Conservation (phyloP, 805 yeast species). For the Cyberlindnera japonica region DNA sequence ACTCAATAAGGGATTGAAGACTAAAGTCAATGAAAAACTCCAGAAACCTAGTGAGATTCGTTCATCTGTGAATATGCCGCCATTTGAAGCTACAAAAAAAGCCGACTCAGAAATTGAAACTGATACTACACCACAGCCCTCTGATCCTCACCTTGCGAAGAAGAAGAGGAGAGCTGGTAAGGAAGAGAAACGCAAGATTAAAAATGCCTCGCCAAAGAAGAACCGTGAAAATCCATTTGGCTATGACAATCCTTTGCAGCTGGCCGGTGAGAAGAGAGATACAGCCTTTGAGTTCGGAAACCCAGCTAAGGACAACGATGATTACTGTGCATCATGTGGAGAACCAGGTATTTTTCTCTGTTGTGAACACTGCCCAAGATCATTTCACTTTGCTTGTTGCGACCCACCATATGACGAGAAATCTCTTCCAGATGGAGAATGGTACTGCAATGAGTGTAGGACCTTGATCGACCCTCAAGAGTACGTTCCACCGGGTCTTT, state of each 20-base stretch:
- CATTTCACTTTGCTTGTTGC: constrained; percentile 89
- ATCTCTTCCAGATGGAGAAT: constrained; percentile 76
- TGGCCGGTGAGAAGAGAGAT: constrained; percentile 32
- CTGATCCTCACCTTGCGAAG: constrained; percentile 12
- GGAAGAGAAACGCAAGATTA: constrained; percentile 23
- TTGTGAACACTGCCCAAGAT: constrained; percentile 89
- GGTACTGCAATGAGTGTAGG: constrained; percentile 82
- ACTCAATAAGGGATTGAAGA: constrained; percentile 10
- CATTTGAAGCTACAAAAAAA: constrained; percentile 2
- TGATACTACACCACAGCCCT: neutral
- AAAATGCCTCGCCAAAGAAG: constrained; percentile 29
- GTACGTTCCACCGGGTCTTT: constrained; percentile 36
- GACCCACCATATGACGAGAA: constrained; percentile 84
- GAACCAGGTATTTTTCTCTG: constrained; percentile 86
- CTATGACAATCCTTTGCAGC: constrained; percentile 31
- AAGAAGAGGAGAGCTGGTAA: constrained; percentile 5
- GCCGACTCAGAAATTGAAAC: neutral
- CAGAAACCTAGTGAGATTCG: constrained; percentile 23
- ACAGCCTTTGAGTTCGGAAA: constrained; percentile 29
- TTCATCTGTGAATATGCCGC: constrained; percentile 3
- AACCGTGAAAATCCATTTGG: constrained; percentile 43
- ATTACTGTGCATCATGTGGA: constrained; percentile 88
- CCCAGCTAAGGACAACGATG: constrained; percentile 59
- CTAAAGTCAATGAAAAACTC: constrained; percentile 18
- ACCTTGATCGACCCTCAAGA: constrained; percentile 38